phyloP scores from a whole-genome alignment of 2,329 filamentous ascomycete species.

The Aspergillus sp. region DNA sequence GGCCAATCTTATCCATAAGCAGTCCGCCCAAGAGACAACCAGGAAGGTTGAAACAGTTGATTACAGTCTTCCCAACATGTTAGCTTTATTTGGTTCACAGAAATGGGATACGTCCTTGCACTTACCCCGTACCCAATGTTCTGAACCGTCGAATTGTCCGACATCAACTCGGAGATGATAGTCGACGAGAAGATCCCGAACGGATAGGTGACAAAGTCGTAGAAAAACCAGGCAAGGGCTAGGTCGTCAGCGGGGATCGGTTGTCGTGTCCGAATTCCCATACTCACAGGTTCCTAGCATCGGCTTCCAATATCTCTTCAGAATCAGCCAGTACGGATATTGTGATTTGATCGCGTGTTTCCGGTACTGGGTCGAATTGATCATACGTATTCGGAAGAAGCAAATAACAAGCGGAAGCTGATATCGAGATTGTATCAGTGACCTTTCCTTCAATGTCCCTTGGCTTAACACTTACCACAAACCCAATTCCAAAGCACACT shows the following conservation, averaged over 20 bases:
- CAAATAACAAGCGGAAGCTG: constrained; percentile 51
- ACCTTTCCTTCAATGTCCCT: neutral
- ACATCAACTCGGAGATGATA: constrained; percentile 48
- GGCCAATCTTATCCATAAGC: constrained; percentile 51
- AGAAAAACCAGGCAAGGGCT: constrained; percentile 52
- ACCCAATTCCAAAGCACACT: constrained; percentile 50
- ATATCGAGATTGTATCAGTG: neutral
- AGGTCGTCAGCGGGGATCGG: neutral
- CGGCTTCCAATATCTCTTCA: constrained; percentile 52
- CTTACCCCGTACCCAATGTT: constrained; percentile 27
- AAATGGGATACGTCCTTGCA: neutral
- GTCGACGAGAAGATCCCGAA: constrained; percentile 58
- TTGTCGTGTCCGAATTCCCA: neutral
- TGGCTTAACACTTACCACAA: constrained; percentile 29
- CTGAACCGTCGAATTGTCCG: constrained; percentile 41
- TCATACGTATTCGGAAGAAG: constrained; percentile 55
- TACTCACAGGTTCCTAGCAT: constrained; percentile 46
- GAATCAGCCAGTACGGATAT: constrained; percentile 48
- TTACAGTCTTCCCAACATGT: constrained; percentile 35
- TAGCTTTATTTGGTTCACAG: too few species aligned
- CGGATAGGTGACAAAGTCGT: constrained; percentile 57
- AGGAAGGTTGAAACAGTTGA: constrained; percentile 54
- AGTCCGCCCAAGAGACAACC: constrained; percentile 50
- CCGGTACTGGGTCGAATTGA: constrained; percentile 51
- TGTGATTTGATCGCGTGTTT: constrained; percentile 48